Evolutionary conservation across 2,329 filamentous ascomycete genomes (phyloP).

Genomic region (Alternaria gaisen): DNA sequence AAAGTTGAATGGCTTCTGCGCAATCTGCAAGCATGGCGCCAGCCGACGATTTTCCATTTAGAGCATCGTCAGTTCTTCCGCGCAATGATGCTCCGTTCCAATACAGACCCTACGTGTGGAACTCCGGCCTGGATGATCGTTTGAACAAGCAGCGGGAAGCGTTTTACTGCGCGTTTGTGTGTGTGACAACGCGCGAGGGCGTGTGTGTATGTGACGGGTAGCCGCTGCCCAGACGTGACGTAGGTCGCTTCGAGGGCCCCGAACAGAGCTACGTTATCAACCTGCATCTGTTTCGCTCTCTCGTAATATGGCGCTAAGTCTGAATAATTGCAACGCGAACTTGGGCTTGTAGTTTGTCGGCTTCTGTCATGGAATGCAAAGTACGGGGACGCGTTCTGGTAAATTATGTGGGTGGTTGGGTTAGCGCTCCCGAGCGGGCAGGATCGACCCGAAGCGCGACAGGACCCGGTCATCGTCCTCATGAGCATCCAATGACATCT

Average conservation of each 20-base stretch:
- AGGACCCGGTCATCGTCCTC: not conserved
- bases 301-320: not conserved
- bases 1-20: not conserved
- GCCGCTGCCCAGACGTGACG: conserved; percentile 10
- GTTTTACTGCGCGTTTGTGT: not conserved
- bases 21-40: not conserved
- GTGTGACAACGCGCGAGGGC: not conserved
- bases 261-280: not conserved
- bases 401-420: not conserved
- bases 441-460: conserved; percentile 2
- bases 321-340: not conserved
- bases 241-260: conserved; percentile 7
- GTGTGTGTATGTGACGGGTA: conserved; percentile 4
- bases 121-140: not conserved
- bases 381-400: not conserved
- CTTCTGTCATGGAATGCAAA: not conserved
- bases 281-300: not conserved
- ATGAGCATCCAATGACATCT: not conserved
- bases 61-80: not conserved
- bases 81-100: not conserved
- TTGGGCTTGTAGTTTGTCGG: not conserved
- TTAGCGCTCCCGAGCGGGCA: not conserved
- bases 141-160: not conserved
- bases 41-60: not conserved
- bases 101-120: not conserved